These are phyloP conservation scores for Microbotryomycetes sp. DNA, from an alignment of 1,284 basidiomycete species.

Conservation along the genomic window DNA sequence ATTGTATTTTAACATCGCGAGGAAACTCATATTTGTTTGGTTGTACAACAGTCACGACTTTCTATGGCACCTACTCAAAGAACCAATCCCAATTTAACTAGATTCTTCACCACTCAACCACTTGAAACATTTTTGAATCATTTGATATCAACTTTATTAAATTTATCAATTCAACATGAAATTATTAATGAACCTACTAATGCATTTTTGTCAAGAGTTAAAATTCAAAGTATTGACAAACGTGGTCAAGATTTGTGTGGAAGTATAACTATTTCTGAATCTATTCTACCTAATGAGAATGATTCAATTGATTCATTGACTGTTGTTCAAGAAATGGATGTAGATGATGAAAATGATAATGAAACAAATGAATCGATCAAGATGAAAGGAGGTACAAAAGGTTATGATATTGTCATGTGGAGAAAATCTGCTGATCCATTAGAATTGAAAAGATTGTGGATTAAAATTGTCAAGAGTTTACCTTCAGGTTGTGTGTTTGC, in stretches of 20 bases:
- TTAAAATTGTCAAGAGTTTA: constrained; percentile 2
- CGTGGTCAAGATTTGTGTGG: constrained; percentile 7
- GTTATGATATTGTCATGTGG: constrained; percentile 21
- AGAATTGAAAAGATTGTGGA: constrained; percentile 30
- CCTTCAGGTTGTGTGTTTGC: not conserved
- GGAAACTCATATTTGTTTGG: not conserved
- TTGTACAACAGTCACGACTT: constrained; percentile 28
- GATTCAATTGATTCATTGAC: no score
- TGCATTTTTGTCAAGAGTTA: constrained; percentile 9
- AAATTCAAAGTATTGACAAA: constrained; percentile 13
- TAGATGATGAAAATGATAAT: constrained; percentile 11
- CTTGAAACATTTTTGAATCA: constrained; percentile 10
- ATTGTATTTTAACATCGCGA: not conserved
- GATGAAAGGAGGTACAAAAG: constrained; percentile 1
- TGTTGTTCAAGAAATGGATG: constrained; percentile 6
- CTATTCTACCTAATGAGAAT: constrained; percentile 10
- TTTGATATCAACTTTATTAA: constrained; percentile 1
- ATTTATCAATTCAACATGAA: not conserved
- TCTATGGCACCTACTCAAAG: constrained; percentile 37
- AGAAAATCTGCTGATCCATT: constrained; percentile 28
- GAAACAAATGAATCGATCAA: not conserved
- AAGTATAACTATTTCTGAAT: constrained; percentile 9
- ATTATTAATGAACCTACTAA: constrained; percentile 1
- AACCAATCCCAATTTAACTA: constrained; percentile 30
- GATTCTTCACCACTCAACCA: constrained; percentile 29